Evolutionary conservation across 1,284 basidiomycete species (phyloP), one percentile per base, ranked within the genome.

Genomic region (Earliella scabrosa): DNA sequence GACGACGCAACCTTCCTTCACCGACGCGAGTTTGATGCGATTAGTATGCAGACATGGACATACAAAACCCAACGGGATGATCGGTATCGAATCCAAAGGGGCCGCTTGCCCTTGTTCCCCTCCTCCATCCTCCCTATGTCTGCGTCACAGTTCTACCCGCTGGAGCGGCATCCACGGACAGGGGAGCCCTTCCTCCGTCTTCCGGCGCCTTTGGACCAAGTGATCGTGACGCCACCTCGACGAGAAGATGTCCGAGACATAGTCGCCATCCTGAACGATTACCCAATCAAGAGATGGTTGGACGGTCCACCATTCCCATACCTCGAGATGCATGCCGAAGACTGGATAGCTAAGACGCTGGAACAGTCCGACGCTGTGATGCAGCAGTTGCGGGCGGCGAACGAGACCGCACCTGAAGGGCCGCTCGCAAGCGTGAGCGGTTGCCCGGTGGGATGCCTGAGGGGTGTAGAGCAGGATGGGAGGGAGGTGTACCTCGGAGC

Each of bases 221-320:
- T 87, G 62, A 82, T 88, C 60, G 62, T 87, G 26, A 88, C 85
- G 0, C 80, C 86, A 27, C 80, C 82, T 23, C 79, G 85, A 38
- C 52, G 67, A 27, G 74, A 69, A 44, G 85, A 87, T 64, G 74
- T 65, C 20, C 65, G 69, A 13, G 58, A 59, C 29, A 58, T 76
- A 20, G 65, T 75, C 10, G 58, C 70, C 1, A 68, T 76, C 51
- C 57, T 87, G 63, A 87, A 86, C 61, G 81, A 87, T 66, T 73
- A 76, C 21, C 60, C 68, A 2, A 74, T 88, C 9, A 76, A 74
- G 54, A 62, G 66, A 36, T 81, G 76, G 78, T 61, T 87, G 4
- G 64, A 67, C 24, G 72, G 73, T 4, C 77, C 80, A 0, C 81
- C 83, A 0, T 76, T 76, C 52, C 87, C 87, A 10, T 87, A 86